Evolutionary conservation across 2,329 filamentous ascomycete species (phyloP).

Genomic region (Emmonsiellopsis sp.): DNA sequence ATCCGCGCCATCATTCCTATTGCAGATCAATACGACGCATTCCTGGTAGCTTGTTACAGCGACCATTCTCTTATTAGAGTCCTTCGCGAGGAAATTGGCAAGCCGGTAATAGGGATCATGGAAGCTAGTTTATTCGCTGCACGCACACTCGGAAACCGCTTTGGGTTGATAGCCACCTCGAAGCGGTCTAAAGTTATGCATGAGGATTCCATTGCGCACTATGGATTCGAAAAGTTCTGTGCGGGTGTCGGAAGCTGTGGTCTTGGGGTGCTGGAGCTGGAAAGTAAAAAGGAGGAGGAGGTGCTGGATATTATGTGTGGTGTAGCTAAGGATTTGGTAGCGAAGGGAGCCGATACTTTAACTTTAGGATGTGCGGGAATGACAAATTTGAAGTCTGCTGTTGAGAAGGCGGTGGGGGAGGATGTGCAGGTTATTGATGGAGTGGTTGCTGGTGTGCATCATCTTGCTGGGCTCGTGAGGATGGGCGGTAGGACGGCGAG

Average conservation of each 20-base stretch:
- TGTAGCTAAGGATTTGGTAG: constrained; percentile 60
- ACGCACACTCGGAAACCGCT: constrained; percentile 50
- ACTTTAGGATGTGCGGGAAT: constrained; percentile 87
- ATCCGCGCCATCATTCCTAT: constrained; percentile 42
- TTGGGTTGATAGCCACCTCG: constrained; percentile 83
- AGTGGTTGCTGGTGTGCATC: constrained; percentile 27
- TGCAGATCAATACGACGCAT: constrained; percentile 50
- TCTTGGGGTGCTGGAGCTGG: constrained; percentile 68
- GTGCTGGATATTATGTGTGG: constrained; percentile 57
- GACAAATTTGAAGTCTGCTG: constrained; percentile 70
- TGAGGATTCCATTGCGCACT: constrained; percentile 49
- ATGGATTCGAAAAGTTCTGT: constrained; percentile 41
- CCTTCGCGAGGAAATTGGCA: constrained; percentile 40
- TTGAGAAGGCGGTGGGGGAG: constrained; percentile 59
- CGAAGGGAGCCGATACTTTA: constrained; percentile 52
- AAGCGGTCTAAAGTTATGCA: constrained; percentile 72
- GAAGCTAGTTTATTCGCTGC: constrained; percentile 66
- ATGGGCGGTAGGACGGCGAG: constrained; percentile 22
- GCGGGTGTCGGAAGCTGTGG: constrained; percentile 75
- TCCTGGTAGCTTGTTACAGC: constrained; percentile 82
- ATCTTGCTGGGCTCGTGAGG: constrained; percentile 23
- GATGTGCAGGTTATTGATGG: constrained; percentile 68
- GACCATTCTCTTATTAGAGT: constrained; percentile 64
- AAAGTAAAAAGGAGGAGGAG: constrained; percentile 54
- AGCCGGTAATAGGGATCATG: constrained; percentile 67